Conservation (phyloP, 1,139 yeast species). For the Starmera stellimalicola region DNA sequence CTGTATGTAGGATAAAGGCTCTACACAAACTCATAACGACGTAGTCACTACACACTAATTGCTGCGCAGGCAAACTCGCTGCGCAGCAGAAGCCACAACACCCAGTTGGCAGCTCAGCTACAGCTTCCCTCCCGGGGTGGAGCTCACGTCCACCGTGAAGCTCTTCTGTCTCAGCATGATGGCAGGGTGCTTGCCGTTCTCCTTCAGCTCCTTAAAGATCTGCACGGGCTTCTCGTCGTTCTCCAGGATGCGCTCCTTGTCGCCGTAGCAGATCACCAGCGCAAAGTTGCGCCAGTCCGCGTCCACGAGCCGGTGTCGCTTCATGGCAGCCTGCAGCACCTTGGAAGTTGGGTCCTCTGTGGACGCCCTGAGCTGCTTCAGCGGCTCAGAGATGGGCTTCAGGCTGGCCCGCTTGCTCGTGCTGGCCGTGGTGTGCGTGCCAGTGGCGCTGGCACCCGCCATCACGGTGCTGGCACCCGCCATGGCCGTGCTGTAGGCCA, state of each 20-base stretch:
- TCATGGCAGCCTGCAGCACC: conserved; percentile 83
- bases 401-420: no score
- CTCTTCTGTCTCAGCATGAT: conserved; percentile 87
- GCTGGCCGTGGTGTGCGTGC: no score
- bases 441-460: no score
- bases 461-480: no score
- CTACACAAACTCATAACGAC: no score
- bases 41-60: no score
- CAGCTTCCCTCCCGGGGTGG: conserved; percentile 16
- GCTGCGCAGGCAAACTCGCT: no score
- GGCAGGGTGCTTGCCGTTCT: conserved; percentile 82
- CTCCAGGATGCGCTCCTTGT: conserved; percentile 76
- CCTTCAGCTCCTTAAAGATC: conserved; percentile 82
- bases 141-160: conserved; percentile 2
- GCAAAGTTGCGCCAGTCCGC: conserved; percentile 88
- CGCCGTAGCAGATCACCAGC: conserved; percentile 83
- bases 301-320: conserved; percentile 61
- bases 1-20: no score
- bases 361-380: conserved; percentile 79
- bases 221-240: conserved; percentile 83
- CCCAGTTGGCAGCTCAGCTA: no score
- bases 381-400: conserved; percentile 44
- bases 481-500: no score
- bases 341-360: conserved; percentile 90
- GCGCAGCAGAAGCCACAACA: no score